Evolutionary conservation across 768 basidiomycete species (phyloP).

Genomic region (Tricholomella constricta): DNA sequence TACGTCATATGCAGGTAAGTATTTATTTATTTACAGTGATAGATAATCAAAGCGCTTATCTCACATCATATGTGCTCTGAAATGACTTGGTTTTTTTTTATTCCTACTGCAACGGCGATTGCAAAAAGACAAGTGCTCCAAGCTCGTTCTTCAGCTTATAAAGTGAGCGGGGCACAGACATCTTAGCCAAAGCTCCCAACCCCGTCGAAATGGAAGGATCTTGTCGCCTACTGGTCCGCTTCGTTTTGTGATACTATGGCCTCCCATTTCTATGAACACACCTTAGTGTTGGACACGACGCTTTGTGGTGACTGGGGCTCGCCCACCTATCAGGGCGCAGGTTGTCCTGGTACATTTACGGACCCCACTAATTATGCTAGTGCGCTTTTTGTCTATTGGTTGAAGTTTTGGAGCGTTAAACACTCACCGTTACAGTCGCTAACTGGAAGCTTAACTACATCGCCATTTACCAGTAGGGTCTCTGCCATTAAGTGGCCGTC

Average conservation of each 20-base stretch:
- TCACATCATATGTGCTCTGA: too few species aligned
- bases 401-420: not conserved
- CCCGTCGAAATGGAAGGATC: conserved; percentile 52
- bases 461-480: conserved; percentile 19
- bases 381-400: conserved; percentile 19
- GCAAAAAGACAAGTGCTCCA: too few species aligned
- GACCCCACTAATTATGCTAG: conserved; percentile 56
- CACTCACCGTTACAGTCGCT: conserved; percentile 44
- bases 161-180: too few species aligned
- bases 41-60: too few species aligned
- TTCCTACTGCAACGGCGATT: too few species aligned
- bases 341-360: conserved; percentile 51
- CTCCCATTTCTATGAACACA: conserved; percentile 51
- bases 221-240: conserved; percentile 51
- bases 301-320: conserved; percentile 49
- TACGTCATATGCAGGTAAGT: too few species aligned
- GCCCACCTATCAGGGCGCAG: conserved; percentile 30
- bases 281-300: conserved; percentile 46
- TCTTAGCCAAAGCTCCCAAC: conserved; percentile 42
- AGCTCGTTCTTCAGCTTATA: too few species aligned
- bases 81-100: too few species aligned
- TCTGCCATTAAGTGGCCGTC: too few species aligned
- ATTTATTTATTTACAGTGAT: too few species aligned
- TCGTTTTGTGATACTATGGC: conserved; percentile 48
- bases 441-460: conserved; percentile 59